phyloP scores from a whole-genome alignment of 371 early-diverging fungal species.

The Basidiobolus meristosporus region DNA sequence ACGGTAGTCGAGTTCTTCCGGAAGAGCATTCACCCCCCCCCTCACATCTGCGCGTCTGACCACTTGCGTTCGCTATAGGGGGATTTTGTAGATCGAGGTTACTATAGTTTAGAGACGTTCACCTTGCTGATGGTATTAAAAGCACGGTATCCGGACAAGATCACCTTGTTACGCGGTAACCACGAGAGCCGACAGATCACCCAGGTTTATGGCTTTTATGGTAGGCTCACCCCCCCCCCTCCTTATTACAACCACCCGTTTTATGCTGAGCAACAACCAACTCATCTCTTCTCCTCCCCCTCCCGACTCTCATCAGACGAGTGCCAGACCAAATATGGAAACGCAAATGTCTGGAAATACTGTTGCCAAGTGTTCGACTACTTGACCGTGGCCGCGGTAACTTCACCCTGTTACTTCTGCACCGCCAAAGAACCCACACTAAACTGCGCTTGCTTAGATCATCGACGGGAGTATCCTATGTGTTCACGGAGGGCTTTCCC shows the following conservation, averaged over 20 bases:
- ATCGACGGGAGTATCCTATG: constrained; percentile 34
- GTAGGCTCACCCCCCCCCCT: too few relatives aligned
- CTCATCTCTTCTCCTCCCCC: neutral
- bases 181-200: constrained; percentile 99
- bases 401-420: constrained; percentile 1
- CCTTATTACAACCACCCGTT: constrained; percentile 4
- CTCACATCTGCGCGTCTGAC: neutral
- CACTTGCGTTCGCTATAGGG: constrained; percentile 27
- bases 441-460: neutral
- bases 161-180: constrained; percentile 95
- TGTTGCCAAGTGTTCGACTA: constrained; percentile 98
- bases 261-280: neutral
- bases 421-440: neutral
- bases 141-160: constrained; percentile 81
- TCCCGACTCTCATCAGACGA: constrained; percentile 25
- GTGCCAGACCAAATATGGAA: constrained; percentile 94
- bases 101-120: constrained; percentile 95
- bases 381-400: constrained; percentile 90
- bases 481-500: constrained; percentile 98
- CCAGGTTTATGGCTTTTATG: constrained; percentile 99
- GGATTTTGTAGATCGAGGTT: constrained; percentile 99
- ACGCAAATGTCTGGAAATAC: constrained; percentile 96
- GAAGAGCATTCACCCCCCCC: neutral
- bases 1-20: neutral
- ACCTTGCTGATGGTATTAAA: constrained; percentile 86